These are phyloP conservation scores for Persicaria maculosa DNA, from an alignment of 148 eudicot species.

Conservation along the genomic window DNA sequence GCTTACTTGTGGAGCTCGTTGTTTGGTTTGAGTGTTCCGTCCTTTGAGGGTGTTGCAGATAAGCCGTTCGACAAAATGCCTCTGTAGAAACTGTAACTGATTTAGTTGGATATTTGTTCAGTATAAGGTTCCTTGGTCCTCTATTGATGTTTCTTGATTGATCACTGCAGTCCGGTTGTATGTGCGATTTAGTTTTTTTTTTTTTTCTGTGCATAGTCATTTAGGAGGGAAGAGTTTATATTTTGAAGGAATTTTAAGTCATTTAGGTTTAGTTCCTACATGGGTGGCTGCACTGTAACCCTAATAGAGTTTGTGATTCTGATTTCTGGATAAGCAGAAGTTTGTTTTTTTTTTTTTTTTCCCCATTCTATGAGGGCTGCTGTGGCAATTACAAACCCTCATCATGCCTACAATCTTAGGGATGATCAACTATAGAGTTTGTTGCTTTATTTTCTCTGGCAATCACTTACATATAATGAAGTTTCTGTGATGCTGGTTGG, in stretches of 20 bases:
- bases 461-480: not conserved
- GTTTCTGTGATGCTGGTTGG: not conserved
- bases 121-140: not conserved
- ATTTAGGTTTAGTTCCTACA: too few species aligned
- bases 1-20: not conserved
- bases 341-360: too few species aligned
- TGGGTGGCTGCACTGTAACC: too few species aligned
- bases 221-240: too few species aligned
- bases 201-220: too few species aligned
- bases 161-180: not conserved
- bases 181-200: not conserved
- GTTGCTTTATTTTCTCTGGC: not conserved
- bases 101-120: not conserved
- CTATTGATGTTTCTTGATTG: not conserved
- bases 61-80: constrained; percentile 9
- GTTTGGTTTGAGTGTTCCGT: not conserved
- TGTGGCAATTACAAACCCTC: not conserved
- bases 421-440: not conserved
- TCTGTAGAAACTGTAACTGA: not conserved
- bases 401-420: not conserved
- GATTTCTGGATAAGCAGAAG: too few species aligned
- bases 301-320: too few species aligned
- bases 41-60: not conserved
- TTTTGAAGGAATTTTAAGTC: too few species aligned
- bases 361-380: not conserved